These are phyloP conservation scores for Bryoglossum gracile DNA, from an alignment of 495 filamentous ascomycete species.

Conservation along the genomic window DNA sequence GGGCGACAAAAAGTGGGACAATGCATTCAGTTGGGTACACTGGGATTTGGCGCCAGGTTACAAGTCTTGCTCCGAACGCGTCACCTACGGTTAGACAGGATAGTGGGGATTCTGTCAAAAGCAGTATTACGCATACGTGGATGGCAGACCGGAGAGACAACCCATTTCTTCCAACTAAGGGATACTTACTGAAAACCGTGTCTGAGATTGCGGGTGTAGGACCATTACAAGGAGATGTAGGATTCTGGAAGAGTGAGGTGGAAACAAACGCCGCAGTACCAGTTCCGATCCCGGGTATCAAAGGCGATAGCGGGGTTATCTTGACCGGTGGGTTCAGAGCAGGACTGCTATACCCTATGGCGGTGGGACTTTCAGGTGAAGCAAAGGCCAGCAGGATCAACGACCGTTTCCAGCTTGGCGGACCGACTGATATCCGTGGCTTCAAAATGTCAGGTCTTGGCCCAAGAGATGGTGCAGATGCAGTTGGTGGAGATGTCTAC, in stretches of 20 bases:
- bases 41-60: conserved; percentile 81
- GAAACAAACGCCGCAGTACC: conserved; percentile 70
- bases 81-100: conserved; percentile 75
- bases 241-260: conserved; percentile 80
- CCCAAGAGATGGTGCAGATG: conserved; percentile 74
- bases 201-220: conserved; percentile 85
- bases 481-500: conserved; percentile 86
- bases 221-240: conserved; percentile 77
- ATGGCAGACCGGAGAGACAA: conserved; percentile 71
- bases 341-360: conserved; percentile 51
- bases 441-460: conserved; percentile 87
- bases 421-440: conserved; percentile 88
- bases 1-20: conserved; percentile 52
- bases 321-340: conserved; percentile 43
- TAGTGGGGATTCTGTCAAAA: conserved; percentile 88
- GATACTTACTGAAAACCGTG: conserved; percentile 67
- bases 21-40: conserved; percentile 73
- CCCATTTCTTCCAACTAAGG: conserved; percentile 70
- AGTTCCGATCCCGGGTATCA: conserved; percentile 57
- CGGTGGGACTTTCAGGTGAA: conserved; percentile 44
- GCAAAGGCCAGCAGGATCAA: conserved; percentile 69
- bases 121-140: conserved; percentile 74
- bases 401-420: conserved; percentile 91
- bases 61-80: conserved; percentile 61
- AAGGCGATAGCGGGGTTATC: conserved; percentile 62